Conservation (phyloP, 257 asterid species). For the Gentiana macrophylla region DNA sequence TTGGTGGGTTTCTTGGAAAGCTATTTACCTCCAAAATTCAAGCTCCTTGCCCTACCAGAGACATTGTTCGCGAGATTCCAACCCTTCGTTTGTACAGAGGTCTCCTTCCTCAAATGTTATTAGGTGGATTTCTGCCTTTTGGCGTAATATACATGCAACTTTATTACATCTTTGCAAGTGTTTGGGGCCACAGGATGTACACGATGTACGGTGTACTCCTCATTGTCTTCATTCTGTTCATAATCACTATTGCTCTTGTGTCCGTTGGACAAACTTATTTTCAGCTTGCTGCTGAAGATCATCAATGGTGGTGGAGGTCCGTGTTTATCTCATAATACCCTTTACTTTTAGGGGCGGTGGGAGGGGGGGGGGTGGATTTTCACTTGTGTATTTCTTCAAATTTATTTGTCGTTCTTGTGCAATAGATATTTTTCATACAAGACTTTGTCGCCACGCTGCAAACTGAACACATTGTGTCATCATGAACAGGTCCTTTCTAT, state of each 20-base stretch:
- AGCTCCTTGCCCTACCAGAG: conserved; percentile 23
- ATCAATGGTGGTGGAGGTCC: conserved; percentile 37
- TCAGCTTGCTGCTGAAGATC: conserved; percentile 31
- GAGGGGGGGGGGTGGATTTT: too few species aligned
- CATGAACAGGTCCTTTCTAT: conserved; percentile 17
- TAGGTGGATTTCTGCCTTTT: conserved; percentile 22
- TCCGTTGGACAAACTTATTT: conserved; percentile 21
- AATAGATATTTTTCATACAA: too few species aligned
- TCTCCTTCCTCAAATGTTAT: conserved; percentile 19
- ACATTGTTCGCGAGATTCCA: conserved; percentile 23
- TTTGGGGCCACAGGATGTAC: conserved; percentile 25
- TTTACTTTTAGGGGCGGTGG: not conserved
- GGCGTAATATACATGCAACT: conserved; percentile 16
- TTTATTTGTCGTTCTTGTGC: too few species aligned
- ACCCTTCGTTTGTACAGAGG: conserved; percentile 17
- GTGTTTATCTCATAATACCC: not conserved
- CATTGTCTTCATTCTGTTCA: conserved; percentile 15
- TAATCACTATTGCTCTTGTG: conserved; percentile 16
- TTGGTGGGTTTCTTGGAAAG: conserved; percentile 22
- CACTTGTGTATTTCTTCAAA: too few species aligned
- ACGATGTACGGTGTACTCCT: conserved; percentile 11
- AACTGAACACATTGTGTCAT: not conserved
- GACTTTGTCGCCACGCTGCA: too few species aligned
- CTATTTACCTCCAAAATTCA: conserved; percentile 14
- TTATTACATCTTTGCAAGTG: conserved; percentile 16